Evolutionary conservation across 2,329 filamentous ascomycete genomes (phyloP), one percentile per base, ranked within the genome.

Genomic region (Phaeomoniella chlamydospora): DNA sequence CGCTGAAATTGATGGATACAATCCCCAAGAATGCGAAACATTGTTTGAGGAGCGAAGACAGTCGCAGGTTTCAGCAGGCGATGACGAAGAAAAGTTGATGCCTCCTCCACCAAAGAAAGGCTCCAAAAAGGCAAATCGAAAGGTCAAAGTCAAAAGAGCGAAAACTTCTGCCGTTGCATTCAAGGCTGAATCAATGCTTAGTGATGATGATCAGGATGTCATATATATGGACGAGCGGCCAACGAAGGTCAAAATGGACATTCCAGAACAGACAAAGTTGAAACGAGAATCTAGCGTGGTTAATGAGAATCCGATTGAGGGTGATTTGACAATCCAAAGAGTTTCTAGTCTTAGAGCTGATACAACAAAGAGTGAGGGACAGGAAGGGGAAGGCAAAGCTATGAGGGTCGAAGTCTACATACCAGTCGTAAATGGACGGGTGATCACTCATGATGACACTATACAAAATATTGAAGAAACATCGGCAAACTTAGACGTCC

Each of bases 191-290:
- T 38, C 41, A 3, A 43, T 45, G 41, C 33, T 48, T 10, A 43
- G 39, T 33, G 46, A 49, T 15, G 46, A 43, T 18, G 44, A 45
- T 32, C 40, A 47, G 15, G 45, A 49, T 26, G 46, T 46, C 9
- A 34, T 46, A 4, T 47, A 41, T 40, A 37, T 48, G 38, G 45
- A 48, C 19, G 31, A 38, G 5, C 43, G 43, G 34, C 45, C 46
- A 31, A 36, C 43, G 5, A 40, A 40, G 0, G 45, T 46, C 16
- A 47, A 46, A 31, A 15, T 48, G 10, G 42, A 47, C 12, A 18
- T 47, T 11, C 42, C 40, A 16, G 45, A 45, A 33, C 33, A 44
- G 4, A 43, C 40, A 18, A 34, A 38, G 15, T 35, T 46, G 14
- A 46, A 46, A 30, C 41, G 43, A 33, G 40, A 45, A 19, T 6